Evolutionary conservation across 768 basidiomycete species (phyloP).

Genomic region (Termitomyces sp.): DNA sequence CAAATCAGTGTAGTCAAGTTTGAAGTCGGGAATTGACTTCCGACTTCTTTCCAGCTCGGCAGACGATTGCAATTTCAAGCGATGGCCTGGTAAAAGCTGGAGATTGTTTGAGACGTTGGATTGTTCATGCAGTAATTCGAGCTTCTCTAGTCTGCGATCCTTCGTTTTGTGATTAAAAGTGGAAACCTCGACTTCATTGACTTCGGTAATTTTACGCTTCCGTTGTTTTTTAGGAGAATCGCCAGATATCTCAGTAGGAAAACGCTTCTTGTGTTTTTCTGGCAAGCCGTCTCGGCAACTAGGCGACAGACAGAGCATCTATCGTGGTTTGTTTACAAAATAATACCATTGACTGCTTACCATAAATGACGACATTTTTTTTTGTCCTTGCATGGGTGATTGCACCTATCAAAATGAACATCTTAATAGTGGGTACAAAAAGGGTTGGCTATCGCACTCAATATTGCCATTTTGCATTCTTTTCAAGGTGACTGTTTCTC

Average conservation of each 20-base stretch:
- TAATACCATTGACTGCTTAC: slow-evolving; percentile 29
- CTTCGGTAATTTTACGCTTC: slow-evolving; percentile 4
- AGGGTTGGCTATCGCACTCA: slow-evolving; percentile 34
- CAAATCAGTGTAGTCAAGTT: slow-evolving; percentile 44
- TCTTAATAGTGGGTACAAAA: not conserved
- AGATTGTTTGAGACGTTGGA: slow-evolving; percentile 35
- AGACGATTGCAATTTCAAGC: slow-evolving; percentile 37
- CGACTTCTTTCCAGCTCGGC: slow-evolving; percentile 24
- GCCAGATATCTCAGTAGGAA: slow-evolving; percentile 8
- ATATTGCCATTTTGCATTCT: slow-evolving; percentile 61
- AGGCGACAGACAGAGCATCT: not conserved
- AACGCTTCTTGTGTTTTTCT: slow-evolving; percentile 36
- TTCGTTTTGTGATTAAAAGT: slow-evolving; percentile 2
- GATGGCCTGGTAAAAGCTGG: slow-evolving; percentile 32
- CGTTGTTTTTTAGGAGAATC: not conserved
- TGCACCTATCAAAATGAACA: slow-evolving; percentile 46
- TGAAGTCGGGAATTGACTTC: slow-evolving; percentile 36
- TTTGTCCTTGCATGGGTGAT: slow-evolving; percentile 79
- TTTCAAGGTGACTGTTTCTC: slow-evolving; percentile 17
- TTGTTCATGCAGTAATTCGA: slow-evolving; percentile 39
- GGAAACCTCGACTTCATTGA: slow-evolving; percentile 19
- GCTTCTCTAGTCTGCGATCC: slow-evolving; percentile 29
- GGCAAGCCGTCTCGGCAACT: slow-evolving; percentile 72
- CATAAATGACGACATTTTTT: slow-evolving; percentile 70
- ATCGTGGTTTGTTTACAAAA: not conserved